Conservation (phyloP, 2,329 filamentous ascomycete species). For the Pseudopithomyces maydicus region DNA sequence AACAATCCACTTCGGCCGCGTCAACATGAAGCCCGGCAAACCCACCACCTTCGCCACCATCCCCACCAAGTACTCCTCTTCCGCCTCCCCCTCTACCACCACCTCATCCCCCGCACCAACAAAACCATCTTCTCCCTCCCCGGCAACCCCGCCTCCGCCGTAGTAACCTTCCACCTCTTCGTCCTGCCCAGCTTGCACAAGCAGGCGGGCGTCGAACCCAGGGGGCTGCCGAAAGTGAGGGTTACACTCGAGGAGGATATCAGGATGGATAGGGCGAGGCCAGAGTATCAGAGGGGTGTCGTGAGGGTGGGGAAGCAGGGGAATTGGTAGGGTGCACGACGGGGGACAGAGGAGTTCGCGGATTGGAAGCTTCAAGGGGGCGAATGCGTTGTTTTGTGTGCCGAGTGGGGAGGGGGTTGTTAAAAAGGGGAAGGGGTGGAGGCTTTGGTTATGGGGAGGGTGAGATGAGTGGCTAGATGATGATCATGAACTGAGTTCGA, state of each 20-base stretch:
- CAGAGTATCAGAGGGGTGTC: slow-evolving; percentile 88
- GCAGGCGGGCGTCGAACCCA: slow-evolving; percentile 69
- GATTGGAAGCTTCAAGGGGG: slow-evolving; percentile 85
- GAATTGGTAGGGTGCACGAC: slow-evolving; percentile 77
- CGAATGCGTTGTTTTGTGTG: slow-evolving; percentile 84
- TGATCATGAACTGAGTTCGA: too few relatives aligned
- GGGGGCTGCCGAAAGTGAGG: slow-evolving; percentile 73
- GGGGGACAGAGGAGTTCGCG: slow-evolving; percentile 88
- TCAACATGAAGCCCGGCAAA: slow-evolving; percentile 97
- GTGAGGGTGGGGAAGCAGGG: slow-evolving; percentile 70
- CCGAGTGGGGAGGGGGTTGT: slow-evolving; percentile 68
- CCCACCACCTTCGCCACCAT: slow-evolving; percentile 96
- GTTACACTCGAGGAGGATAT: slow-evolving; percentile 77
- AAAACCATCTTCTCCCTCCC: slow-evolving; percentile 88
- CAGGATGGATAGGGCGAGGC: slow-evolving; percentile 71
- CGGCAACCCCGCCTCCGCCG: slow-evolving; percentile 89
- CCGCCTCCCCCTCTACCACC: too few relatives aligned
- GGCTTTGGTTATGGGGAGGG: slow-evolving; percentile 73
- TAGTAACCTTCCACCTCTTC: slow-evolving; percentile 94
- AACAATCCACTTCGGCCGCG: slow-evolving; percentile 93
- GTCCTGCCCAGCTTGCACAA: slow-evolving; percentile 86
- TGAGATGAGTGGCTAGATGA: slow-evolving; percentile 16
- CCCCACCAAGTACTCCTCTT: slow-evolving; percentile 59
- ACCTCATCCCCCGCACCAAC: slow-evolving; percentile 58
- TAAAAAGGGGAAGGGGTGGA: slow-evolving; percentile 72